Evolutionary conservation across 1,284 basidiomycete genomes (phyloP).

Genomic region (Naganishia albida): DNA sequence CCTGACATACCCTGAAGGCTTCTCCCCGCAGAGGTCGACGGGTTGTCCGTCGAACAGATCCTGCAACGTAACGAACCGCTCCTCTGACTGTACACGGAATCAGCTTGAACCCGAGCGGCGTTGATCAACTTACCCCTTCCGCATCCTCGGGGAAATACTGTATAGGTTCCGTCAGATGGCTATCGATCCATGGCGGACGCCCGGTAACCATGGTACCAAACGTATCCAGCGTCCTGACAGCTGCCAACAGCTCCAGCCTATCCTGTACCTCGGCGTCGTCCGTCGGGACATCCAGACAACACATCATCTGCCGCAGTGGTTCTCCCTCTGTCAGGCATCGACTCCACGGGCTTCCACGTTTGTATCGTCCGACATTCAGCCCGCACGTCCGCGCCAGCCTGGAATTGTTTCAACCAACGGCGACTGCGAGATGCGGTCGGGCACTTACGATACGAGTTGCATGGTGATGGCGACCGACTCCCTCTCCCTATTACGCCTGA

Average conservation of each 20-base stretch:
- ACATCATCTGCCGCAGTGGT: constrained; percentile 9
- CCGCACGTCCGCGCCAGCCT: constrained; percentile 12
- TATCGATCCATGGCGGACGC: constrained; percentile 1
- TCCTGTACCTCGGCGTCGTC: constrained; percentile 11
- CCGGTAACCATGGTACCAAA: neutral
- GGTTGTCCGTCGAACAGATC: constrained; percentile 11
- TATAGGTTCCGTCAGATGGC: constrained; percentile 1
- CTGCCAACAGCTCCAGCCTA: neutral
- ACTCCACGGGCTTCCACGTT: constrained; percentile 1
- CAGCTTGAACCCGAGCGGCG: neutral
- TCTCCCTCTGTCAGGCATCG: neutral
- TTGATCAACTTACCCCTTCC: neutral
- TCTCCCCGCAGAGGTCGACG: constrained; percentile 2
- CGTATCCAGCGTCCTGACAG: constrained; percentile 5
- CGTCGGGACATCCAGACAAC: constrained; percentile 8
- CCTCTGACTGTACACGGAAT: neutral
- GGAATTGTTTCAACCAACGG: neutral
- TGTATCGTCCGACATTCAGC: constrained; percentile 1
- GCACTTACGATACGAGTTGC: constrained; percentile 7
- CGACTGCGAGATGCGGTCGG: no score
- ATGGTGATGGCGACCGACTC: constrained; percentile 6
- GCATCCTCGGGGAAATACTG: constrained; percentile 1
- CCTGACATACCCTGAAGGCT: constrained; percentile 10
- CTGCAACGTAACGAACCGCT: constrained; percentile 8
- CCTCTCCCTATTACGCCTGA: neutral